A percentile compares a stretch with the other conserved stretches of the same genome.
These are phyloP conservation scores for Mycena chlorophos DNA, from an alignment of 768 basidiomycete genomes.

Conservation along the genomic window DNA sequence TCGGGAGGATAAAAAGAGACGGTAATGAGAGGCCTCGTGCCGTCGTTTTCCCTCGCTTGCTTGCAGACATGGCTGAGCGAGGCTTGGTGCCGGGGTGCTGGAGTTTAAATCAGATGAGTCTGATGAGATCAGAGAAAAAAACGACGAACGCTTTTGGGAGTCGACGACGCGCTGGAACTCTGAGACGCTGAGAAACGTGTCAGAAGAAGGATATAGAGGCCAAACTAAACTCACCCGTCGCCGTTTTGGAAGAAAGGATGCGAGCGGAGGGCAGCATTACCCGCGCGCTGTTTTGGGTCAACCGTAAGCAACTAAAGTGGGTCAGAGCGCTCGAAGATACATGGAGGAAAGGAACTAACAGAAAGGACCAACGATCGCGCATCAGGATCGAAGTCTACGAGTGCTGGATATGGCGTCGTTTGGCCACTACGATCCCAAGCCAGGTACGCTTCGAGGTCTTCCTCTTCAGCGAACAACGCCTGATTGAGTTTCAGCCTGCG, in stretches of 20 bases:
- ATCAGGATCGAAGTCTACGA: constrained; percentile 22
- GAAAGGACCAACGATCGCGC: constrained; percentile 33
- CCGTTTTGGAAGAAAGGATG: not conserved
- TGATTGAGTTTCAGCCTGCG: constrained; percentile 17
- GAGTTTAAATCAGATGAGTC: not conserved
- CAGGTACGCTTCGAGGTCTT: constrained; percentile 26
- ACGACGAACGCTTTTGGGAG: constrained; percentile 9
- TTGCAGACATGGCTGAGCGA: not conserved
- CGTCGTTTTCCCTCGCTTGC: constrained; percentile 1
- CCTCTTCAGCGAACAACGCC: constrained; percentile 33
- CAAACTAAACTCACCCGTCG: not conserved
- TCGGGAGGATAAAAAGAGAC: constrained; percentile 25
- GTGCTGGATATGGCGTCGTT: constrained; percentile 24
- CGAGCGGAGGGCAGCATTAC: not conserved
- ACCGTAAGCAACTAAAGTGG: not conserved
- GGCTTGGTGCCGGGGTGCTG: not conserved
- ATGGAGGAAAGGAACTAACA: constrained; percentile 19
- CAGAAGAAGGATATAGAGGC: not conserved
- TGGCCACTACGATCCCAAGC: constrained; percentile 16
- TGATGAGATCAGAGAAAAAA: constrained; percentile 14
- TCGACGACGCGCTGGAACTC: not conserved
- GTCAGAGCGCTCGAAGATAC: not conserved
- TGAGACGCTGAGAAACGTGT: not conserved
- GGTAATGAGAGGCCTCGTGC: not conserved
- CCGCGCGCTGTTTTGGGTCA: not conserved